Evolutionary conservation across 75 land plant species (phyloP).

Genomic region (Pinus albicaulis): DNA sequence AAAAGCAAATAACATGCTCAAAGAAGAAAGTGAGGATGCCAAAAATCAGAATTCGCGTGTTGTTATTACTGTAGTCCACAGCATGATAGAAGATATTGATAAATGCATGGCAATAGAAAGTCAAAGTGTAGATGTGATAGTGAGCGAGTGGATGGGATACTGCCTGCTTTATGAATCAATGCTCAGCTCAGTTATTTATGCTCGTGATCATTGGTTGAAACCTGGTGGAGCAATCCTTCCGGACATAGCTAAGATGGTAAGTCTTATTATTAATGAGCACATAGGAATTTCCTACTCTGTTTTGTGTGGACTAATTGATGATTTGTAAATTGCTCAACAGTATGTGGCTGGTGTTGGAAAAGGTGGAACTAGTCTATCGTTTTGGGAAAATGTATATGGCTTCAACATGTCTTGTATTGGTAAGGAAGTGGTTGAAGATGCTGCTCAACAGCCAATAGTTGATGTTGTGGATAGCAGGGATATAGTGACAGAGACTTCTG

Average conservation of each 20-base stretch:
- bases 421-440: conserved; percentile 76
- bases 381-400: conserved; percentile 98
- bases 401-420: conserved; percentile 91
- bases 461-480: conserved; percentile 65
- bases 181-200: conserved; percentile 93
- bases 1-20: conserved; percentile 56
- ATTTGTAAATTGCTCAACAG: conserved; percentile 28
- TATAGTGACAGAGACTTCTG: conserved; percentile 63
- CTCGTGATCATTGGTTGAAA: conserved; percentile 90
- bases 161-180: conserved; percentile 88
- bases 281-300: background rate
- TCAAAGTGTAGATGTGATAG: conserved; percentile 80
- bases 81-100: conserved; percentile 91
- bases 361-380: conserved; percentile 87
- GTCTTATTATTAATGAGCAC: conserved; percentile 5
- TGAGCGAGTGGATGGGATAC: conserved; percentile 99
- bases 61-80: conserved; percentile 63
- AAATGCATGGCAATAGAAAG: conserved; percentile 24
- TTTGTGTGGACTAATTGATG: background rate
- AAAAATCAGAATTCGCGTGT: conserved; percentile 14
- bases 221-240: conserved; percentile 98
- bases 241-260: conserved; percentile 90
- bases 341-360: conserved; percentile 95
- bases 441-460: conserved; percentile 66
- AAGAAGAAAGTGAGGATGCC: conserved; percentile 12